A percentile compares a stretch with the other conserved stretches of the same genome.
These are phyloP conservation scores for Canavalia gladiata DNA, from an alignment of 306 rosid species.

Conservation along the genomic window DNA sequence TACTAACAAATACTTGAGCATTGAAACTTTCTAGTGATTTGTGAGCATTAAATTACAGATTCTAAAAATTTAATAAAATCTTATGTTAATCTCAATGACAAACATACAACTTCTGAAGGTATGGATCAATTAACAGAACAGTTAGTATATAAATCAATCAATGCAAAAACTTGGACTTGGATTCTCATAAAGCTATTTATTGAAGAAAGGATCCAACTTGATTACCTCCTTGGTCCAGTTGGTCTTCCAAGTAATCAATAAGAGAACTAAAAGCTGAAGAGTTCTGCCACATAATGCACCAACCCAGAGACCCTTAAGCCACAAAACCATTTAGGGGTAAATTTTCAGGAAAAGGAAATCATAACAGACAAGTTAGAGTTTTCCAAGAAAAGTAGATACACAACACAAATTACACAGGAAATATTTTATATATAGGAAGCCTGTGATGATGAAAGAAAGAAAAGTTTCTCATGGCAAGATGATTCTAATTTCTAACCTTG, in stretches of 20 bases:
- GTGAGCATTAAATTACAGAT: background rate
- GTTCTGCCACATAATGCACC: slow-evolving; percentile 56
- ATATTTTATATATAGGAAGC: background rate
- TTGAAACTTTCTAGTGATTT: background rate
- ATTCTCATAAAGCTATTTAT: background rate
- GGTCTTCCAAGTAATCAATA: slow-evolving; percentile 52
- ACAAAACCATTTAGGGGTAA: background rate
- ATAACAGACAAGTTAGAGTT: background rate
- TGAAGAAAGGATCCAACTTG: background rate
- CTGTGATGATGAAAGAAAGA: background rate
- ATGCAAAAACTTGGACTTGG: background rate
- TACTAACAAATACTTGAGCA: background rate
- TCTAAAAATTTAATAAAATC: background rate
- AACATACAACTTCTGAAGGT: too few relatives aligned
- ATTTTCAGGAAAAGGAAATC: background rate
- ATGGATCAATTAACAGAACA: background rate
- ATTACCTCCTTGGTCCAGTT: slow-evolving; percentile 68
- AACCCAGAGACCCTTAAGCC: slow-evolving; percentile 41
- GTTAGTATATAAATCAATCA: background rate
- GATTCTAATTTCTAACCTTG: slow-evolving; percentile 39
- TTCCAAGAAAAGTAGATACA: background rate
- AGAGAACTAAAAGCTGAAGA: slow-evolving; percentile 54
- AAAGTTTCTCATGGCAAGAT: background rate
- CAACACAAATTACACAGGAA: background rate
- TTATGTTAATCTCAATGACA: too few relatives aligned